These are phyloP conservation scores for Microdochium paspali DNA, from an alignment of 2,329 filamentous ascomycete species.

Conservation along the genomic window DNA sequence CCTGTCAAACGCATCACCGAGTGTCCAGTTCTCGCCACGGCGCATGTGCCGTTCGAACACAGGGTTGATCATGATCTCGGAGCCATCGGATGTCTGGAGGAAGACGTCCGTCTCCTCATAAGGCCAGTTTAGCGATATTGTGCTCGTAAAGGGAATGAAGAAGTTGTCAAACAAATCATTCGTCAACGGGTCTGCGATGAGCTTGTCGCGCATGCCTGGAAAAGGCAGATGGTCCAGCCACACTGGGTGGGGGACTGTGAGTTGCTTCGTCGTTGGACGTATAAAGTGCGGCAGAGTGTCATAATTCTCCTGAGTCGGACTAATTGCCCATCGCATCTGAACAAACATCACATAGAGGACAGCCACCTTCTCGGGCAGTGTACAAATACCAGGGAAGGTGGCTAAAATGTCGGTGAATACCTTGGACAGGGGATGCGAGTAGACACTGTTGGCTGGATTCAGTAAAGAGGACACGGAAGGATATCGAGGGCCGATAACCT, in stretches of 20 bases:
- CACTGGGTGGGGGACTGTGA: conserved; percentile 58
- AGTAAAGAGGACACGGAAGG: conserved; percentile 72
- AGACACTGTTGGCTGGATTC: conserved; percentile 53
- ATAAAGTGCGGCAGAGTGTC: conserved; percentile 67
- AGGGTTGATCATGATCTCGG: conserved; percentile 69
- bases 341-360: conserved; percentile 82
- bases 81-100: conserved; percentile 30
- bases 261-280: conserved; percentile 55
- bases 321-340: conserved; percentile 77
- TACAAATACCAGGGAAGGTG: conserved; percentile 71
- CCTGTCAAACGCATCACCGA: conserved; percentile 60
- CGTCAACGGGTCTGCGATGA: conserved; percentile 14
- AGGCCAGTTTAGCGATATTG: conserved; percentile 73
- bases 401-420: conserved; percentile 77
- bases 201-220: conserved; percentile 59
- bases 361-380: conserved; percentile 74
- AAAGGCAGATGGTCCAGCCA: conserved; percentile 83
- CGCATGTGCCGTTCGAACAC: conserved; percentile 76
- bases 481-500: conserved; percentile 67
- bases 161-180: conserved; percentile 67
- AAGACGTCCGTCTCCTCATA: conserved; percentile 67
- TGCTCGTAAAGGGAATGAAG: conserved; percentile 73
- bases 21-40: conserved; percentile 69
- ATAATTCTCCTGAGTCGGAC: conserved; percentile 70
- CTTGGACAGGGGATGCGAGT: conserved; percentile 70